Conservation (phyloP, 768 basidiomycete species). For the Podaxis pistillaris region DNA sequence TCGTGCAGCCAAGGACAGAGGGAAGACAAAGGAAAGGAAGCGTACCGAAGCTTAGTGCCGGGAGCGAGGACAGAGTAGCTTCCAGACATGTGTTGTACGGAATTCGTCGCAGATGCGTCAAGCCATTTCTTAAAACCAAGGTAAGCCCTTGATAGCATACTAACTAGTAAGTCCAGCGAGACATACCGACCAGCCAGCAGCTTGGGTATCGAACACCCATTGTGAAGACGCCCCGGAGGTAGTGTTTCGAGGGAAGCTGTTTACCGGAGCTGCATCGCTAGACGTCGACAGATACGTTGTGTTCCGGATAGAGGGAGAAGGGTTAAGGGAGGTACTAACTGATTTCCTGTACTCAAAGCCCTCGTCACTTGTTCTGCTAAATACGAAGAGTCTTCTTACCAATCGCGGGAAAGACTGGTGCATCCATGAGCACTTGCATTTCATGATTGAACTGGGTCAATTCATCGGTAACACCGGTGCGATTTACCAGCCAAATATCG, state of each 20-base stretch:
- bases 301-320: not conserved
- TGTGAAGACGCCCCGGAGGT: constrained; percentile 37
- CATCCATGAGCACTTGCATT: constrained; percentile 36
- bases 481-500: constrained; percentile 1
- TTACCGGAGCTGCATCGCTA: constrained; percentile 59
- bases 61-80: constrained; percentile 51
- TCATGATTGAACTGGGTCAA: constrained; percentile 46
- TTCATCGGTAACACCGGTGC: constrained; percentile 43
- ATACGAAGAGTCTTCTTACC: constrained; percentile 28
- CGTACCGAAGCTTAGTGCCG: constrained; percentile 49
- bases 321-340: constrained; percentile 30
- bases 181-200: constrained; percentile 47
- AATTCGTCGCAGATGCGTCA: constrained; percentile 35
- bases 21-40: not conserved
- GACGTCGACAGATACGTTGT: not conserved
- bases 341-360: constrained; percentile 39
- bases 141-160: not conserved
- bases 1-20: not conserved
- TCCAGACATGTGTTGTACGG: constrained; percentile 49
- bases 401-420: constrained; percentile 49
- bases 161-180: not conserved
- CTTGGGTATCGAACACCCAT: constrained; percentile 57
- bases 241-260: constrained; percentile 54
- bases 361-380: not conserved
- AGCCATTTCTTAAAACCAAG: constrained; percentile 41